Evolutionary conservation across 2,329 filamentous ascomycete genomes (phyloP).

Genomic region (Colletotrichum sp.): DNA sequence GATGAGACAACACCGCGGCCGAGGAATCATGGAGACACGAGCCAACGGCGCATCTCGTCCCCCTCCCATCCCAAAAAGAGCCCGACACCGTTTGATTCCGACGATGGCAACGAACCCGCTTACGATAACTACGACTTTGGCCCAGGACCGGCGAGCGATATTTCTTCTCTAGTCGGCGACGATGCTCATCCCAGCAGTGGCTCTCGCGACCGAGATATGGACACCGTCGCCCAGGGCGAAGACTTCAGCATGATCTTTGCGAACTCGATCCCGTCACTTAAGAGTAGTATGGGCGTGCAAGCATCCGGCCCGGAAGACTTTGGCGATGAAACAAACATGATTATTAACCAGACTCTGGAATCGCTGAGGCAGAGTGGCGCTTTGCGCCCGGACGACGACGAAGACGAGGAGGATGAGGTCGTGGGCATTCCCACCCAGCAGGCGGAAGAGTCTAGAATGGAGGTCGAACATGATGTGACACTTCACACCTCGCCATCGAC

Average conservation of each 20-base stretch:
- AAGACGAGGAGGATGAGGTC: constrained; percentile 9
- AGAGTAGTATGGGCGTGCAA: constrained; percentile 42
- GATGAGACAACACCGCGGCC: constrained; percentile 41
- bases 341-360: constrained; percentile 61
- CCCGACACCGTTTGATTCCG: constrained; percentile 11
- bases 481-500: neutral
- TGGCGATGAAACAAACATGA: constrained; percentile 60
- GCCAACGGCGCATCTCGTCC: neutral
- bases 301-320: constrained; percentile 46
- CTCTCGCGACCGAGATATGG: constrained; percentile 22
- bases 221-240: constrained; percentile 55
- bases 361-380: constrained; percentile 45
- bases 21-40: neutral
- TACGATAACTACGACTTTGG: constrained; percentile 13
- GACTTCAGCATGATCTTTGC: constrained; percentile 66
- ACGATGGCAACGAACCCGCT: constrained; percentile 6
- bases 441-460: neutral
- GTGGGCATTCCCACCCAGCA: neutral
- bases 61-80: neutral
- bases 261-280: constrained; percentile 57
- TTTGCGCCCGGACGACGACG: constrained; percentile 16
- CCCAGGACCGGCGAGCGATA: constrained; percentile 8
- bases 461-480: neutral
- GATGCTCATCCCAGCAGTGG: constrained; percentile 23
- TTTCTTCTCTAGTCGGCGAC: constrained; percentile 18